These are phyloP conservation scores for Exophiala sp. DNA, from an alignment of 2,329 filamentous ascomycete genomes.

Conservation along the genomic window DNA sequence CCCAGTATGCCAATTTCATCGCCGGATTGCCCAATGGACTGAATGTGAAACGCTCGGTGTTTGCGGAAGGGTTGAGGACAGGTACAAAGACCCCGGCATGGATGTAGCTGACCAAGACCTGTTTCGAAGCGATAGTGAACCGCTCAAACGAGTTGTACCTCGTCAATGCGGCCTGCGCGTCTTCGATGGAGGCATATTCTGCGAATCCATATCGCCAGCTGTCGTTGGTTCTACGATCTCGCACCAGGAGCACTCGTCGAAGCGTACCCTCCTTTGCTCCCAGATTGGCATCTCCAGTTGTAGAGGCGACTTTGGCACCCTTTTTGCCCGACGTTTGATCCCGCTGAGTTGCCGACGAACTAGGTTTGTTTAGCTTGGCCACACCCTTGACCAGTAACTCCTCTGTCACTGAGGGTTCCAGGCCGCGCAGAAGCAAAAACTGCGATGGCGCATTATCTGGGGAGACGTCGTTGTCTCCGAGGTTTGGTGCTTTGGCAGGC, in stretches of 20 bases:
- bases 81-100: conserved; percentile 81
- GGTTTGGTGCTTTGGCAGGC: conserved; percentile 42
- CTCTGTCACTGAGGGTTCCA: conserved; percentile 66
- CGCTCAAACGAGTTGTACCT: conserved; percentile 67
- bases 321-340: conserved; percentile 35
- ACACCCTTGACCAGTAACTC: conserved; percentile 66
- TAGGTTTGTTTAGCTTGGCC: conserved; percentile 63
- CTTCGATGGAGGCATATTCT: conserved; percentile 70
- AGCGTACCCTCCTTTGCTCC: conserved; percentile 70
- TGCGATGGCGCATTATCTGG: conserved; percentile 60
- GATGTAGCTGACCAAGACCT: conserved; percentile 66
- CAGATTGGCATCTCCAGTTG: conserved; percentile 54
- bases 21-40: conserved; percentile 62
- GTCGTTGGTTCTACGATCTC: conserved; percentile 63
- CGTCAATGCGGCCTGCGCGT: conserved; percentile 66
- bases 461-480: conserved; percentile 51
- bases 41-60: conserved; percentile 61
- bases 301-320: conserved; percentile 49
- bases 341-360: conserved; percentile 36
- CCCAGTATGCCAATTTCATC: conserved; percentile 68
- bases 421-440: conserved; percentile 66
- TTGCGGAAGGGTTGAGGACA: conserved; percentile 55
- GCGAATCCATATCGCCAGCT: conserved; percentile 79
- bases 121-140: conserved; percentile 70
- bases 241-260: conserved; percentile 68